Conservation (phyloP, 306 rosid species). For the Sesbania bispinosa region DNA sequence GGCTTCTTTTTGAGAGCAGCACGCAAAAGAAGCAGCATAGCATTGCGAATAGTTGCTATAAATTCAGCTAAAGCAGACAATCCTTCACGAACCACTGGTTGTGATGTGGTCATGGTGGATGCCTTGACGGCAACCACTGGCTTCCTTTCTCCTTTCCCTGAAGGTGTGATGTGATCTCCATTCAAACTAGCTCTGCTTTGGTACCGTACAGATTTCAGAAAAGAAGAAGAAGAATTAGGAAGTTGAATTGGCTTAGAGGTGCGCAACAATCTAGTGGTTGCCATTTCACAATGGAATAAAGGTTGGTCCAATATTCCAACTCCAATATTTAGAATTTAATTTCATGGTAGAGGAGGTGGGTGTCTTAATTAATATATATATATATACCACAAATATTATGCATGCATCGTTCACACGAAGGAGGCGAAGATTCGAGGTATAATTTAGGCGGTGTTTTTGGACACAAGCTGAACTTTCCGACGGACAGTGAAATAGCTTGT, state of each 20-base stretch:
- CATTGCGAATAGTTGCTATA: neutral
- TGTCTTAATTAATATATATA: too few relatives aligned
- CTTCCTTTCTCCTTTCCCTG: slow-evolving; percentile 10
- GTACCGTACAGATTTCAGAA: neutral
- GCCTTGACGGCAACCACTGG: neutral
- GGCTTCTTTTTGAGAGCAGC: neutral
- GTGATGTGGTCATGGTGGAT: neutral
- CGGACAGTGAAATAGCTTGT: neutral
- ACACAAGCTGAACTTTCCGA: slow-evolving; percentile 23
- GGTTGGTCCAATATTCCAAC: neutral
- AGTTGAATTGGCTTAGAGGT: slow-evolving; percentile 19
- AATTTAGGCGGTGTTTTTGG: slow-evolving; percentile 24
- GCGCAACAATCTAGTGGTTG: slow-evolving; percentile 29
- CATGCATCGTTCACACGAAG: neutral
- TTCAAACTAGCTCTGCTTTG: slow-evolving; percentile 12
- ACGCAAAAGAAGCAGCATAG: slow-evolving; percentile 1
- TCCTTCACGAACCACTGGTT: slow-evolving; percentile 3
- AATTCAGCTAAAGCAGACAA: slow-evolving; percentile 8
- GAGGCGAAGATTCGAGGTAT: slow-evolving; percentile 28
- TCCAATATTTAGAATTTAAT: too few relatives aligned
- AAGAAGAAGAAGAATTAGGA: neutral
- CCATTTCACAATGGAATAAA: slow-evolving; percentile 29
- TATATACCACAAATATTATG: neutral
- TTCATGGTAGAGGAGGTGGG: neutral
- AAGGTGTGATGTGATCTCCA: neutral